Percentiles rank a stretch among this genome's conserved stretches.
Conservation (phyloP, 345 rosid species). For the Citrus medica region DNA sequence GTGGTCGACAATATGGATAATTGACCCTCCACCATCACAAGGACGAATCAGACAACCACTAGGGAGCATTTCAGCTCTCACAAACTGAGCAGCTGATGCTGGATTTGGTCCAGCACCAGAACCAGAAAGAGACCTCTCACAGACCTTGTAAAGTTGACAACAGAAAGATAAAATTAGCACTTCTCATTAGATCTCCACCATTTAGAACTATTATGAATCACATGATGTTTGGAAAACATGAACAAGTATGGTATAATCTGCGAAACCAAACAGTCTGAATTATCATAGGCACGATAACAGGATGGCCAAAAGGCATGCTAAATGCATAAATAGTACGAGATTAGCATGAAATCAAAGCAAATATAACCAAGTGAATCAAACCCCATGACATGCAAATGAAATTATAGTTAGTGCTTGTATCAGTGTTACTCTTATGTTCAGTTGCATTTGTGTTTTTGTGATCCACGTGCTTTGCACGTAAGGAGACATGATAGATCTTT, state of each 20-base stretch:
- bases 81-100: conserved; percentile 80
- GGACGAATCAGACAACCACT: conserved; percentile 96
- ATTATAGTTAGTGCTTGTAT: background rate
- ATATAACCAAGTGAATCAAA: background rate
- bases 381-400: background rate
- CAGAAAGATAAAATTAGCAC: background rate
- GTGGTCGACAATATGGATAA: conserved; percentile 96
- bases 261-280: background rate
- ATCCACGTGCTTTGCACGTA: background rate
- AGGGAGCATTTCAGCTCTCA: conserved; percentile 95
- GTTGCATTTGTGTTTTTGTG: background rate
- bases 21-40: conserved; percentile 98
- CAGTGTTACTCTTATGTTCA: background rate
- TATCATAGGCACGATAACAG: background rate
- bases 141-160: conserved; percentile 46
- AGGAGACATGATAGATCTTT: background rate
- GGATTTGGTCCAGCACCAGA: conserved; percentile 89
- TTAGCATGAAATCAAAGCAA: background rate
- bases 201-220: background rate
- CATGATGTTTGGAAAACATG: background rate
- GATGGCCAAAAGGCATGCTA: background rate
- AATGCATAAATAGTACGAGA: background rate
- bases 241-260: background rate
- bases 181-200: background rate
- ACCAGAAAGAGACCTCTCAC: conserved; percentile 98